Evolutionary conservation across 208 protist species (phyloP).

Genomic region (Porcisia hertigi): DNA sequence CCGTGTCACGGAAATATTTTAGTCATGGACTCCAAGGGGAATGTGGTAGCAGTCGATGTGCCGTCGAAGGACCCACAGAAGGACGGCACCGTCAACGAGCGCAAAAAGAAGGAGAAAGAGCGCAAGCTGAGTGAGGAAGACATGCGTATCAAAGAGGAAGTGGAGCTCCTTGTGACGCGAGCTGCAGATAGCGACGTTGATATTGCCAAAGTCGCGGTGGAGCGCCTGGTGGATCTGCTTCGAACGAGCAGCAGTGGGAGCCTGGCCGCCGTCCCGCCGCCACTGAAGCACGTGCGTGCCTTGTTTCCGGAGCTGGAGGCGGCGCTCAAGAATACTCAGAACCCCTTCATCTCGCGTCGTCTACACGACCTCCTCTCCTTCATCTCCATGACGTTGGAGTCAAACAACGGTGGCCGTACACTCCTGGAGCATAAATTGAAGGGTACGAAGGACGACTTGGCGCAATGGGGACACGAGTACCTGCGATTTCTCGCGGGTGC

Average conservation of each 20-base stretch:
- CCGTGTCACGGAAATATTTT: neutral
- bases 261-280: slow-evolving; percentile 99
- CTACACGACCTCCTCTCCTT: slow-evolving; percentile 98
- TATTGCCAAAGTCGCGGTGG: slow-evolving; percentile 87
- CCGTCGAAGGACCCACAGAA: slow-evolving; percentile 68
- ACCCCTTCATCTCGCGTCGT: slow-evolving; percentile 55
- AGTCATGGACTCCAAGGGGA: slow-evolving; percentile 26
- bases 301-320: slow-evolving; percentile 94
- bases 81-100: slow-evolving; percentile 36
- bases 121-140: slow-evolving; percentile 94
- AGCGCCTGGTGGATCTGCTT: slow-evolving; percentile 93
- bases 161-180: slow-evolving; percentile 93
- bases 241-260: slow-evolving; percentile 94
- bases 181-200: slow-evolving; percentile 71
- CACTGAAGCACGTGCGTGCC: slow-evolving; percentile 98
- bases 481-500: slow-evolving; percentile 95
- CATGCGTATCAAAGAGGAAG: slow-evolving; percentile 91
- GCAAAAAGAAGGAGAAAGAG: slow-evolving; percentile 54
- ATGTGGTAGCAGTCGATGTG: slow-evolving; percentile 56
- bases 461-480: slow-evolving; percentile 99
- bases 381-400: slow-evolving; percentile 97
- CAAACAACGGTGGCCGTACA: slow-evolving; percentile 61
- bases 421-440: slow-evolving; percentile 96
- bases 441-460: slow-evolving; percentile 94
- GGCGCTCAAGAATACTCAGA: slow-evolving; percentile 69